phyloP scores from a whole-genome alignment of 2,329 filamentous ascomycete species.

The Colletotrichum ledebouriae region DNA sequence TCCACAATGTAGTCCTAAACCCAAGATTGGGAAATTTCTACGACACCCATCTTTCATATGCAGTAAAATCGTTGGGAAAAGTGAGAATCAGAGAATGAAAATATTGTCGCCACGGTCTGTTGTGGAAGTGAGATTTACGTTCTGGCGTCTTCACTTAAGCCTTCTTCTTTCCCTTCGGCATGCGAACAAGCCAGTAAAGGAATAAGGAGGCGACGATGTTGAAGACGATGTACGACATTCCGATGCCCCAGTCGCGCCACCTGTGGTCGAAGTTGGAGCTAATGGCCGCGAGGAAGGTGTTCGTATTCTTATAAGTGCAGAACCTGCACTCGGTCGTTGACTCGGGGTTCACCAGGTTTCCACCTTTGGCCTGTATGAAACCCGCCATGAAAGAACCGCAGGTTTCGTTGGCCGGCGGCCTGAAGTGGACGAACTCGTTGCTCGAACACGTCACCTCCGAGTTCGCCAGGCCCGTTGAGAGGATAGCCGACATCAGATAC shows the following conservation, averaged over 20 bases:
- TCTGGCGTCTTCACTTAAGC: neutral
- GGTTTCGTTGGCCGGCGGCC: constrained; percentile 57
- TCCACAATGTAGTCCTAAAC: constrained; percentile 18
- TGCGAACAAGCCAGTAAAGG: constrained; percentile 61
- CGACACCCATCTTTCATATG: constrained; percentile 18
- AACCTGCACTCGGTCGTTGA: constrained; percentile 61
- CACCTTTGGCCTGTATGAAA: constrained; percentile 60
- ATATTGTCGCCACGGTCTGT: neutral
- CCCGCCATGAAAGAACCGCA: constrained; percentile 64
- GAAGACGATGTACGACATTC: constrained; percentile 65
- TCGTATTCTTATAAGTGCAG: constrained; percentile 53
- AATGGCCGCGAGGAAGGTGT: constrained; percentile 54
- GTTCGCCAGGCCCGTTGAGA: constrained; percentile 51
- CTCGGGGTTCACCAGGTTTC: constrained; percentile 58
- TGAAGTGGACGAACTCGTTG: constrained; percentile 67
- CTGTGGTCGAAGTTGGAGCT: constrained; percentile 61
- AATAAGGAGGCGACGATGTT: constrained; percentile 62
- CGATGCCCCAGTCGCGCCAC: constrained; percentile 69
- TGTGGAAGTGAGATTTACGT: neutral
- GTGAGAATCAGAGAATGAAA: constrained; percentile 12
- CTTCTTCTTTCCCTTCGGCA: constrained; percentile 47
- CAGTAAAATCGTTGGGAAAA: neutral
- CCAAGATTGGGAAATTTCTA: constrained; percentile 19
- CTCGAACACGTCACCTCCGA: constrained; percentile 45
- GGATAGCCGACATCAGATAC: constrained; percentile 74